Evolutionary conservation across 352 stramenopile species (phyloP).

Genomic region (Pythium utonaiense): DNA sequence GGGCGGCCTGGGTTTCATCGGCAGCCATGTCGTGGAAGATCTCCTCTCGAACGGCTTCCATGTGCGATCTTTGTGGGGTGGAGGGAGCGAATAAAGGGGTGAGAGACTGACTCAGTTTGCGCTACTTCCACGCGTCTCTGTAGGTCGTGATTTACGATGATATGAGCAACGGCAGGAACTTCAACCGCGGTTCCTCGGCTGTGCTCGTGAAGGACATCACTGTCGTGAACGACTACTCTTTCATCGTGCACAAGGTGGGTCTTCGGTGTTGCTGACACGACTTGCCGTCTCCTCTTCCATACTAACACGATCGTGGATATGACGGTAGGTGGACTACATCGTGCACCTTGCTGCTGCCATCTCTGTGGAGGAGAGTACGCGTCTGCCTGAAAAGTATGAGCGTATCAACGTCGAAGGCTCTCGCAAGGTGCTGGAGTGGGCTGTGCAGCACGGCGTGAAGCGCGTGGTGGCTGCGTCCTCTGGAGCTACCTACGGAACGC

Average conservation of each 20-base stretch:
- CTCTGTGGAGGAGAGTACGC: constrained; percentile 83
- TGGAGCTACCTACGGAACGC: constrained; percentile 70
- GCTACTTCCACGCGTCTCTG: constrained; percentile 1
- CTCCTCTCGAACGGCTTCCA: constrained; percentile 72
- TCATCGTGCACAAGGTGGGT: constrained; percentile 81
- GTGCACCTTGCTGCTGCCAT: constrained; percentile 82
- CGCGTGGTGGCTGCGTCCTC: constrained; percentile 78
- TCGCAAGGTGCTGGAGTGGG: constrained; percentile 80
- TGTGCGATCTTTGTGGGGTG: constrained; percentile 28
- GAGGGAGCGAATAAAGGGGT: background rate
- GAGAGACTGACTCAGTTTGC: background rate
- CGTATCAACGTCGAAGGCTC: constrained; percentile 82
- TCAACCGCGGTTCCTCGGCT: constrained; percentile 64
- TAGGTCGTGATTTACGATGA: constrained; percentile 85
- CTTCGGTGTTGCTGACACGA: constrained; percentile 13
- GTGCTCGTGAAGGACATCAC: constrained; percentile 86
- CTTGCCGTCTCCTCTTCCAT: background rate
- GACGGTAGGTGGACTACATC: constrained; percentile 67
- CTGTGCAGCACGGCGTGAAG: constrained; percentile 67
- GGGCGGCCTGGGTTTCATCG: constrained; percentile 79
- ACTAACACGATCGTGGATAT: background rate
- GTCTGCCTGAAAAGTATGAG: constrained; percentile 83
- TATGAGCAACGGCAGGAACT: constrained; percentile 88
- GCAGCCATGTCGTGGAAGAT: constrained; percentile 83
- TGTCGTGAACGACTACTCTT: constrained; percentile 70